Conservation (phyloP, 768 basidiomycete species). For the Boletellus emodensis region DNA sequence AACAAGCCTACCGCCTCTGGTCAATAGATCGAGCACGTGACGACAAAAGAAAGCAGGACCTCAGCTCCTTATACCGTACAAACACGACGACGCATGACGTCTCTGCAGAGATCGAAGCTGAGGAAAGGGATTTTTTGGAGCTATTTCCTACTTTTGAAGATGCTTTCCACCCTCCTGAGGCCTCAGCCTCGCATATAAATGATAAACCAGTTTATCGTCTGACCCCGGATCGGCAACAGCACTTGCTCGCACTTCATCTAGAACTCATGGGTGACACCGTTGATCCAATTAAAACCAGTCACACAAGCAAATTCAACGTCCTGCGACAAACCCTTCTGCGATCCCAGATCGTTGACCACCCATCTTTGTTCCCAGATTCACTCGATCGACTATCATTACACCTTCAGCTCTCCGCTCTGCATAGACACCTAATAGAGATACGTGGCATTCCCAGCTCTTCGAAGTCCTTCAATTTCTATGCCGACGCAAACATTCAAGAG, state of each 20-base stretch:
- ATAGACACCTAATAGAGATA: conserved; percentile 35
- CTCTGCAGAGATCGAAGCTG: conserved; percentile 65
- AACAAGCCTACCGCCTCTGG: conserved; percentile 79
- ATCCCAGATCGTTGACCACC: conserved; percentile 29
- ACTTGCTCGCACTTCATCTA: conserved; percentile 48
- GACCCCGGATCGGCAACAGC: conserved; percentile 23
- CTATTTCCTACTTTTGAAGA: conserved; percentile 86
- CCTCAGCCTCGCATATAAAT: neutral
- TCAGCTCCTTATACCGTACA: conserved; percentile 73
- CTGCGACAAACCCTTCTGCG: conserved; percentile 34
- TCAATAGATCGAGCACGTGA: conserved; percentile 71
- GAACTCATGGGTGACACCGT: conserved; percentile 31
- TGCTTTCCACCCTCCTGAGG: conserved; percentile 34
- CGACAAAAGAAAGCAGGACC: conserved; percentile 56
- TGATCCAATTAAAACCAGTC: neutral
- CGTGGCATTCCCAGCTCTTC: conserved; percentile 16
- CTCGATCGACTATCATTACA: conserved; percentile 52
- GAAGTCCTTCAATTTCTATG: conserved; percentile 69
- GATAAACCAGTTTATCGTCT: conserved; percentile 28
- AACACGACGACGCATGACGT: conserved; percentile 50
- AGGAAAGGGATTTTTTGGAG: conserved; percentile 77
- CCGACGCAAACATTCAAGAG: conserved; percentile 71
- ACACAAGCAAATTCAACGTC: conserved; percentile 26
- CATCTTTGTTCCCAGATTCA: conserved; percentile 33
- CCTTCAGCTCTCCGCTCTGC: conserved; percentile 50